Evolutionary conservation across 2,329 filamentous ascomycete genomes (phyloP).

Genomic region (Fusarium sp.): DNA sequence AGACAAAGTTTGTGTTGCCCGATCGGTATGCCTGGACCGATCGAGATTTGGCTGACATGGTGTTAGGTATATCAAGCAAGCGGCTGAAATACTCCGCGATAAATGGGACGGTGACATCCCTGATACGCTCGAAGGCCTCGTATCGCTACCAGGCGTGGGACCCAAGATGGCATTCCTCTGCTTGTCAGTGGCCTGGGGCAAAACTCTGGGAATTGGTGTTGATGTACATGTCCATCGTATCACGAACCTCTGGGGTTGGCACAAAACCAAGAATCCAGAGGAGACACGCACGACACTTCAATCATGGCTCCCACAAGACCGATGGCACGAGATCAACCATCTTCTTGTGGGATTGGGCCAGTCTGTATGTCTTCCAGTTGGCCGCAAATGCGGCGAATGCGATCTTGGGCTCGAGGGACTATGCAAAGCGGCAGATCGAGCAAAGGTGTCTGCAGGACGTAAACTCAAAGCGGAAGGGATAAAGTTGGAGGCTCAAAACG

Average conservation of each 20-base stretch:
- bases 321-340: conserved; percentile 93
- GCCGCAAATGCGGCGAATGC: conserved; percentile 86
- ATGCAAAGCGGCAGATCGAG: conserved; percentile 78
- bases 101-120: conserved; percentile 82
- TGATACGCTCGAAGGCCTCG: conserved; percentile 78
- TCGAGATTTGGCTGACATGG: conserved; percentile 29
- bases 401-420: conserved; percentile 80
- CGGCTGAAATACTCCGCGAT: conserved; percentile 79
- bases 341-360: conserved; percentile 90
- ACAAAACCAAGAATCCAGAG: conserved; percentile 84
- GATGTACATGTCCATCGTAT: conserved; percentile 97
- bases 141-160: conserved; percentile 85
- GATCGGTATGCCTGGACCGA: background rate
- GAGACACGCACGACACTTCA: conserved; percentile 82
- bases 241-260: conserved; percentile 94
- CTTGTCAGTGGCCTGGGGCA: conserved; percentile 78
- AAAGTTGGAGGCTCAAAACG: conserved; percentile 44
- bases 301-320: conserved; percentile 84
- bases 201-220: conserved; percentile 79
- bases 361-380: conserved; percentile 84
- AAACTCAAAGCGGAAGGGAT: conserved; percentile 55
- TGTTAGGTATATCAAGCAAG: conserved; percentile 73
- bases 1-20: conserved; percentile 70
- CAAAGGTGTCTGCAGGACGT: conserved; percentile 70
- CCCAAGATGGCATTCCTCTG: conserved; percentile 96